Evolutionary conservation across 108 stramenopile species (phyloP), one percentile per base, ranked within the genome.

Genomic region (Aurantiochytrium sp.): DNA sequence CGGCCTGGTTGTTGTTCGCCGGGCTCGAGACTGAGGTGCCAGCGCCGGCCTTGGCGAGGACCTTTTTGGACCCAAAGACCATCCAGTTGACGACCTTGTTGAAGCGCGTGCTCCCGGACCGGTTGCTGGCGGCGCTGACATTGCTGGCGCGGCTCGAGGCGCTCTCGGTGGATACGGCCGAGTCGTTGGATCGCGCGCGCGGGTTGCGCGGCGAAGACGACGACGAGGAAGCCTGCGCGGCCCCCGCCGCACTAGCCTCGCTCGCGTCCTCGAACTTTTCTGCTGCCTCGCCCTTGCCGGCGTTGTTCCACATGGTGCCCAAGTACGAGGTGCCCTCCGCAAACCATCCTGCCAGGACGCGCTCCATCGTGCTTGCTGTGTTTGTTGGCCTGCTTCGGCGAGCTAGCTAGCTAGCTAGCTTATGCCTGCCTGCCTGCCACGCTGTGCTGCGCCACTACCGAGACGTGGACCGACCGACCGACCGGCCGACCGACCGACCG

Each of bases 311-410:
- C 45, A 81, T 48, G 73, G 39, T 81, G 42, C 24, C 21, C 24
- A 81, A 24, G 73, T 81, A 81, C 45, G 73, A 81, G 45, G 73
- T 81, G 73, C 73, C 73, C 39, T 81, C 73, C 21, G 73, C 73
- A 24, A 81, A 81, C 45, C 39, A 81, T 48, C 73, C 73, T 27
- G 73, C 73, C 10, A 81, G 45, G 42, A 81, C 45, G 30, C 73
- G 73, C 39, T 81, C 73, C 73, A 81, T 81, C 45, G 1, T 81
- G 4, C 22, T 19, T 52, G 1, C 50, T 52, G 50, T n/a, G n/a
- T n/a, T n/a, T n/a, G n/a, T n/a, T n/a, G n/a, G n/a, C n/a, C n/a
- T n/a, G n/a, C n/a, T n/a, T n/a, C n/a, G n/a, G n/a, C n/a, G n/a
- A n/a, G n/a, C n/a, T n/a, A n/a, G n/a, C n/a, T n/a, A n/a, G n/a